Evolutionary conservation across 176 grass and related monocot species (phyloP).

Genomic region (Paspalum vaginatum): DNA sequence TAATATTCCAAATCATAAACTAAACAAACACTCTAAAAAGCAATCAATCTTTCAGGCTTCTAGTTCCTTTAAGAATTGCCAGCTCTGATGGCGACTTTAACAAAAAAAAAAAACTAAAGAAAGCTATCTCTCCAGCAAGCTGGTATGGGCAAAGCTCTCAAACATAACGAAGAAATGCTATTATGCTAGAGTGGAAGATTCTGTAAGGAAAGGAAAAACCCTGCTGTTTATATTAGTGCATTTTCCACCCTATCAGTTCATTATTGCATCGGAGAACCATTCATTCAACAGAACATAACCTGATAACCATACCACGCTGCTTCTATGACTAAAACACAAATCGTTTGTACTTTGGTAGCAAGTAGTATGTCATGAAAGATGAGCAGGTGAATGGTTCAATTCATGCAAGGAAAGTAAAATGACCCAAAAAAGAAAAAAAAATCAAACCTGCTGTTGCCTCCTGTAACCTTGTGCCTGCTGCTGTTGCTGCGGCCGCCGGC

Average conservation of each 20-base stretch:
- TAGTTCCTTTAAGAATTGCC: not conserved
- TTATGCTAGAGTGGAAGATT: not conserved
- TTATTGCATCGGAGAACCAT: not conserved
- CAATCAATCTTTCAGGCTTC: not conserved
- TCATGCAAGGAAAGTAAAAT: not conserved
- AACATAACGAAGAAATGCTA: constrained; percentile 22
- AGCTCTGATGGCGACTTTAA: not conserved
- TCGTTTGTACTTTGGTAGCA: not conserved
- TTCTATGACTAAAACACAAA: not conserved
- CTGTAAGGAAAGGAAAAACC: not conserved
- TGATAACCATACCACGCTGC: not conserved
- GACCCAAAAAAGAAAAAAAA: not conserved
- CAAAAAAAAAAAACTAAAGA: not conserved
- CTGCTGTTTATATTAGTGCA: not conserved
- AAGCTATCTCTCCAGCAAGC: not conserved
- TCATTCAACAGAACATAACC: not conserved
- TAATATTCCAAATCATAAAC: constrained; percentile 34
- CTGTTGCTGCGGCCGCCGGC: not conserved
- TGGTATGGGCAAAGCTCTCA: constrained; percentile 17
- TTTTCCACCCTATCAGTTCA: not conserved
- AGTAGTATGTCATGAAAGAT: not conserved
- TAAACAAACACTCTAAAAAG: constrained; percentile 8
- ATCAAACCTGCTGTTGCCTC: constrained; percentile 50
- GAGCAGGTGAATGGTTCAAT: not conserved
- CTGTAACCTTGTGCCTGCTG: constrained; percentile 34